A percentile compares a stretch with the other conserved stretches of the same genome.
These are phyloP conservation scores for Auricularia heimuer DNA, from an alignment of 768 basidiomycete species.

Conservation along the genomic window DNA sequence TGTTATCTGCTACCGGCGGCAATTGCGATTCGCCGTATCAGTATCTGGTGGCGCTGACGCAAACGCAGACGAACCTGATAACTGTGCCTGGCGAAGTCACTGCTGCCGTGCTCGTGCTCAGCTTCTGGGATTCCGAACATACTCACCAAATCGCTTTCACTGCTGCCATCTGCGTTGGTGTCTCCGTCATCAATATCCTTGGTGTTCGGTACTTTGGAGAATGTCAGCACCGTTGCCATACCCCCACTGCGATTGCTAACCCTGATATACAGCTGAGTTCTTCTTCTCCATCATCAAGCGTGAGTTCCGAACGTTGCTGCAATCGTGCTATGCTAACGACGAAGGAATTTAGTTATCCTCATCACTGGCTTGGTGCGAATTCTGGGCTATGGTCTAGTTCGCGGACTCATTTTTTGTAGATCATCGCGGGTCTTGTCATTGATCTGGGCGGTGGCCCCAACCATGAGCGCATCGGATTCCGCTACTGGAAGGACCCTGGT, in stretches of 20 bases:
- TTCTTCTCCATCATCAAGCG: slow-evolving; percentile 56
- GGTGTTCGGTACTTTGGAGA: slow-evolving; percentile 68
- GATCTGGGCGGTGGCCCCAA: slow-evolving; percentile 49
- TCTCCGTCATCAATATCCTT: slow-evolving; percentile 55
- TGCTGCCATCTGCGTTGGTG: slow-evolving; percentile 45
- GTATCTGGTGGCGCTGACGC: too few species aligned
- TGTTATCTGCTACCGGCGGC: not conserved
- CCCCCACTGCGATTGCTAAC: not conserved
- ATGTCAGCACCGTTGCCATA: slow-evolving; percentile 25
- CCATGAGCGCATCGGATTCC: slow-evolving; percentile 41
- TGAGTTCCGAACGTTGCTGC: slow-evolving; percentile 19
- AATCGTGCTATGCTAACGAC: slow-evolving; percentile 4
- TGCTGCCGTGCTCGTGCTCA: slow-evolving; percentile 21
- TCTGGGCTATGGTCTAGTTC: not conserved
- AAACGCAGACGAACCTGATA: slow-evolving; percentile 9
- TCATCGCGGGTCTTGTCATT: slow-evolving; percentile 40
- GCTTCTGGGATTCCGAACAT: slow-evolving; percentile 12
- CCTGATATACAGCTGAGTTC: slow-evolving; percentile 42
- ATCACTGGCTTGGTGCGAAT: slow-evolving; percentile 44
- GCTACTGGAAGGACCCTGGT: slow-evolving; percentile 22
- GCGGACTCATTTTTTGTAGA: slow-evolving; percentile 6
- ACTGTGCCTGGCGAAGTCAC: slow-evolving; percentile 26
- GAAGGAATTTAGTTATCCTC: slow-evolving; percentile 34
- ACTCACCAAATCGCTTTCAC: slow-evolving; percentile 48
- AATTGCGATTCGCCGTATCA: too few species aligned